phyloP scores from a whole-genome alignment of 2,329 filamentous ascomycete species.

The Penicillium griseofulvum region DNA sequence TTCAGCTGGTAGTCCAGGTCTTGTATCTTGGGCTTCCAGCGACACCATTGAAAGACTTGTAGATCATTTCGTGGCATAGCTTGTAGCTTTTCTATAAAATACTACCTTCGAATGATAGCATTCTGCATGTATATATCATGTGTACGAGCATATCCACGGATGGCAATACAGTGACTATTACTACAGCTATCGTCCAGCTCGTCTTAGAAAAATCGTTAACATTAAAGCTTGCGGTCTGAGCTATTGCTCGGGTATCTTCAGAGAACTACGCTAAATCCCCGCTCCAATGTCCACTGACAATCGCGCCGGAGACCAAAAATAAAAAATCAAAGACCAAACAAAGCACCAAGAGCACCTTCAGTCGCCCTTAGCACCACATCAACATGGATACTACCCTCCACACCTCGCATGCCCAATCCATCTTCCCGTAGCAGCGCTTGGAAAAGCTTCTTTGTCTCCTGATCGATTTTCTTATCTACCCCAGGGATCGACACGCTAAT shows the following conservation, averaged over 20 bases:
- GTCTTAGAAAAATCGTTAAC: background rate
- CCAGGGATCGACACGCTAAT: conserved; percentile 32
- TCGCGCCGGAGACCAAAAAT: background rate
- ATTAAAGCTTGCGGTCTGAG: background rate
- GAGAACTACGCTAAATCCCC: background rate
- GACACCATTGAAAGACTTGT: background rate
- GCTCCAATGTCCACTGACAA: background rate
- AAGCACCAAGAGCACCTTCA: conserved; percentile 33
- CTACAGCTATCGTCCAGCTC: background rate
- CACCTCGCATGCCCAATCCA: conserved; percentile 4
- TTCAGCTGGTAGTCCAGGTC: background rate
- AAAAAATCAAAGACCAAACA: conserved; percentile 25
- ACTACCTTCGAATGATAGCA: too few species aligned
- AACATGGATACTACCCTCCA: conserved; percentile 22
- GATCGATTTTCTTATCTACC: conserved; percentile 31
- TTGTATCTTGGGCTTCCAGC: background rate
- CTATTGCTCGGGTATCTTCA: conserved; percentile 9
- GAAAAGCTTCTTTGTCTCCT: conserved; percentile 41
- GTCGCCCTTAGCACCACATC: conserved; percentile 36
- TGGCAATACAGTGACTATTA: background rate
- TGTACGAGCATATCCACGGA: background rate
- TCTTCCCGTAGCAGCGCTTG: conserved; percentile 32
- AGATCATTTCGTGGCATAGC: background rate
- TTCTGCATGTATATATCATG: background rate
- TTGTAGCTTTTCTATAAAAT: background rate